Percentiles rank a stretch among this genome's conserved stretches.
These are phyloP conservation scores for Thamnidium elegans DNA, from an alignment of 192 early-diverging fungal species.

Conservation along the genomic window DNA sequence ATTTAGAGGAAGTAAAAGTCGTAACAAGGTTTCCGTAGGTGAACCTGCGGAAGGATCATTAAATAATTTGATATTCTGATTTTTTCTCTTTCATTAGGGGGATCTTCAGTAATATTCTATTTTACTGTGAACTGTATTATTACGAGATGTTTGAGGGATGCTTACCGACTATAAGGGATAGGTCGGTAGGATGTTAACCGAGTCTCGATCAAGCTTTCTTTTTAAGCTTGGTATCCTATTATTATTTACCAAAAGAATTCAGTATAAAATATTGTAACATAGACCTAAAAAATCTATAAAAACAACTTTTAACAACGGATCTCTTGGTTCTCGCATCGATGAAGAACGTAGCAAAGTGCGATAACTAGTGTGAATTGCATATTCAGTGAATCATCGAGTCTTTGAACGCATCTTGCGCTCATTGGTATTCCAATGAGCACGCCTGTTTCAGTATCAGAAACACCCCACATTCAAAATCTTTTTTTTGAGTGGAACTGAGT, in stretches of 20 bases:
- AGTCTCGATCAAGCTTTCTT: no score
- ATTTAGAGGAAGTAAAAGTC: conserved; percentile 90
- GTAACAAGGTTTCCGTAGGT: conserved; percentile 80
- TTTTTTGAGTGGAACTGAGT: background rate
- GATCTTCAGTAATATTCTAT: background rate
- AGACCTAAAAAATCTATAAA: background rate
- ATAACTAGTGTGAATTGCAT: conserved; percentile 14
- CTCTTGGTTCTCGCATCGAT: conserved; percentile 11
- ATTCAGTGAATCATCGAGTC: conserved; percentile 8
- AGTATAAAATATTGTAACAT: no score
- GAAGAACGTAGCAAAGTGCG: conserved; percentile 13
- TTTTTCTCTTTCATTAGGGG: background rate
- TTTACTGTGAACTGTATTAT: conserved; percentile 10
- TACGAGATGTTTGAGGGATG: background rate
- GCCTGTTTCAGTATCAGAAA: conserved; percentile 5
- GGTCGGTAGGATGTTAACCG: no score
- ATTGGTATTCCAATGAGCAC: conserved; percentile 1
- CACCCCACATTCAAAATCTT: background rate
- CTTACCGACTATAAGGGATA: background rate
- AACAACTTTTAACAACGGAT: conserved; percentile 13
- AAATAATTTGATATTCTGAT: conserved; percentile 21
- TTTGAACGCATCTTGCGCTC: conserved; percentile 13
- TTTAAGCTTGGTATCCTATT: no score
- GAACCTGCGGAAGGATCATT: conserved; percentile 72
- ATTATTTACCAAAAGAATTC: no score